These are phyloP conservation scores for Candida anutae DNA, from an alignment of 1,139 yeast genomes.

Conservation along the genomic window DNA sequence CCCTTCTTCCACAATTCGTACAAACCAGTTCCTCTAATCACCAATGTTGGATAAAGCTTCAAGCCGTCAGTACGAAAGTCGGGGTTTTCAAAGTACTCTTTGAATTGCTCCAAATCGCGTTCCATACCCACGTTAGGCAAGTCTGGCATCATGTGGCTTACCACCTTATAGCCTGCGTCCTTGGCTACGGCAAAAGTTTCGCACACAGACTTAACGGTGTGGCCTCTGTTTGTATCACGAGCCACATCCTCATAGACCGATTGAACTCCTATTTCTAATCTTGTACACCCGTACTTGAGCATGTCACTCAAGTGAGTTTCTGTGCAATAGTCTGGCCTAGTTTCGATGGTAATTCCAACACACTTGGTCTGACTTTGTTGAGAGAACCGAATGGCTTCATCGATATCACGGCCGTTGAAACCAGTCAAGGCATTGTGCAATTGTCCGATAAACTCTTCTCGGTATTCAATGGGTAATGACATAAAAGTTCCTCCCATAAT, in stretches of 20 bases:
- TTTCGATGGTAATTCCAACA: slow-evolving; percentile 97
- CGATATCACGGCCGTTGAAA: slow-evolving; percentile 76
- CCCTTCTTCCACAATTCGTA: slow-evolving; percentile 98
- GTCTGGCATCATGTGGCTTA: slow-evolving; percentile 99
- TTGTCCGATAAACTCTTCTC: slow-evolving; percentile 83
- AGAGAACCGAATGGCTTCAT: slow-evolving; percentile 84
- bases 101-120: slow-evolving; percentile 90
- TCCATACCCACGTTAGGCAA: slow-evolving; percentile 98
- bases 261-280: slow-evolving; percentile 96
- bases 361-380: slow-evolving; percentile 95
- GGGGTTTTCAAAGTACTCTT: slow-evolving; percentile 95
- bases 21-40: slow-evolving; percentile 94
- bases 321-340: slow-evolving; percentile 98
- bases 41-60: slow-evolving; percentile 91
- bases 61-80: slow-evolving; percentile 96
- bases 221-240: slow-evolving; percentile 96
- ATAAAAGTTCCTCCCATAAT: slow-evolving; percentile 99
- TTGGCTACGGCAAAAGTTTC: slow-evolving; percentile 93
- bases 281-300: slow-evolving; percentile 93
- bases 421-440: slow-evolving; percentile 95
- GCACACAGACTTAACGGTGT: slow-evolving; percentile 92
- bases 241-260: slow-evolving; percentile 98
- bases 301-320: slow-evolving; percentile 92
- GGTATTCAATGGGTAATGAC: slow-evolving; percentile 84
- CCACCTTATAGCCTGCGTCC: slow-evolving; percentile 97